Evolutionary conservation across 139 green algal species (phyloP), one percentile per base, ranked within the genome.

Genomic region (Zygnema circumcarinatum): DNA sequence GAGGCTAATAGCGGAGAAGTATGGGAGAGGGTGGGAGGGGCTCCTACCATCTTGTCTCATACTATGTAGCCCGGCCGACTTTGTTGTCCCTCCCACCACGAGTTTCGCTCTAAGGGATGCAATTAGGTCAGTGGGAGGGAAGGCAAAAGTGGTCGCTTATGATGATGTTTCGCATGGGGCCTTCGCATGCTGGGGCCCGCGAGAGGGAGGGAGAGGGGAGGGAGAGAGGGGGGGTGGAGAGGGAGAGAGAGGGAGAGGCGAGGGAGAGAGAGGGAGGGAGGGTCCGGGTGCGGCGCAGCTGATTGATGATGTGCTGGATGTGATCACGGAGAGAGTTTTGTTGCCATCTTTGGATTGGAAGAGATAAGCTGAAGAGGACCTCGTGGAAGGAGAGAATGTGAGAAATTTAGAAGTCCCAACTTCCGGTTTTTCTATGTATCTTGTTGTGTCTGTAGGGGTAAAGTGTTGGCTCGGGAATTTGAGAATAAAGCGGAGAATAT

Each of bases 61-160:
- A n/a, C 79, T 86, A 21, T 86, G 79, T 67, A 86, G 79, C 53
- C 79, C 79, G 3, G 79, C 2, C 2, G 79, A 86, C 31, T 2
- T 83, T 41, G 67, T 80, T 39, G 79, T 86, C 31, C 79, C 79
- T 33, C 56, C 67, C 25, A 32, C 33, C 2, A 83, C 79, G 25
- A 86, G 79, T 41, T 33, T 86, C 7, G 2, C 33, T 38, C 79
- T 86, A 21, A 41, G 33, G 53, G 78, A 81, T 29, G 79, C 79
- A 11, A 25, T 86, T 2, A 78, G 25, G 16, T 25, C n/a, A 2
- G 29, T 86, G 29, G 79, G 79, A 32, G 29, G 33, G 2, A 38
- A 32, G 33, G 79, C 79, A 32, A 81, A 86, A 2, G 79, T 40
- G 54, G 2, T 86, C 2, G 29, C 67, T 39, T 86, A 86, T 29